These are phyloP conservation scores for Yamadazyma laniorum DNA, from an alignment of 805 yeast species.

Conservation along the genomic window DNA sequence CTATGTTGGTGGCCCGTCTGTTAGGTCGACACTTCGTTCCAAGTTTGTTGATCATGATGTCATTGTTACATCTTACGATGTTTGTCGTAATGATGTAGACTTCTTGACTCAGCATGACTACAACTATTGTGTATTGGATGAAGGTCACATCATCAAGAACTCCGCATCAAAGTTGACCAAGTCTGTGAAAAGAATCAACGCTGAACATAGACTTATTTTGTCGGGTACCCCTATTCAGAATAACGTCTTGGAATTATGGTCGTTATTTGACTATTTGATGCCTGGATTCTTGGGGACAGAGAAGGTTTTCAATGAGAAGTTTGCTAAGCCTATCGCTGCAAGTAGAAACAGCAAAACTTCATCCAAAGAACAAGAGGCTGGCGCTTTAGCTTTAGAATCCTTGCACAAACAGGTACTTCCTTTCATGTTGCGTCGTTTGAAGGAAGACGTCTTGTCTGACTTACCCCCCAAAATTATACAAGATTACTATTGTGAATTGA, in stretches of 20 bases:
- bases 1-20: constrained; percentile 90
- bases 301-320: constrained; percentile 87
- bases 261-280: constrained; percentile 95
- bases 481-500: constrained; percentile 94
- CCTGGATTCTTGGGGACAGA: constrained; percentile 98
- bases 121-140: constrained; percentile 94
- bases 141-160: constrained; percentile 96
- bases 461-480: constrained; percentile 98
- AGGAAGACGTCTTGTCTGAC: constrained; percentile 93
- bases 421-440: constrained; percentile 90
- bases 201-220: constrained; percentile 85
- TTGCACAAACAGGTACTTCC: constrained; percentile 96
- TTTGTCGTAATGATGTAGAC: constrained; percentile 86
- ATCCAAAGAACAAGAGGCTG: constrained; percentile 93
- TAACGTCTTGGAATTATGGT: constrained; percentile 95
- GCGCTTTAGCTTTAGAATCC: constrained; percentile 93
- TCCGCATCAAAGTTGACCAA: constrained; percentile 83
- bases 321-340: constrained; percentile 97
- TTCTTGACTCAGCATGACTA: constrained; percentile 59
- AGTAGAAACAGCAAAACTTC: constrained; percentile 85
- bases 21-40: constrained; percentile 55
- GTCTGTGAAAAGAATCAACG: constrained; percentile 76
- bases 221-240: constrained; percentile 99
- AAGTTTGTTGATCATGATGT: constrained; percentile 65
- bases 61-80: constrained; percentile 93